These are phyloP conservation scores for Coprinopsis sp. DNA, from an alignment of 768 basidiomycete species.

Conservation along the genomic window DNA sequence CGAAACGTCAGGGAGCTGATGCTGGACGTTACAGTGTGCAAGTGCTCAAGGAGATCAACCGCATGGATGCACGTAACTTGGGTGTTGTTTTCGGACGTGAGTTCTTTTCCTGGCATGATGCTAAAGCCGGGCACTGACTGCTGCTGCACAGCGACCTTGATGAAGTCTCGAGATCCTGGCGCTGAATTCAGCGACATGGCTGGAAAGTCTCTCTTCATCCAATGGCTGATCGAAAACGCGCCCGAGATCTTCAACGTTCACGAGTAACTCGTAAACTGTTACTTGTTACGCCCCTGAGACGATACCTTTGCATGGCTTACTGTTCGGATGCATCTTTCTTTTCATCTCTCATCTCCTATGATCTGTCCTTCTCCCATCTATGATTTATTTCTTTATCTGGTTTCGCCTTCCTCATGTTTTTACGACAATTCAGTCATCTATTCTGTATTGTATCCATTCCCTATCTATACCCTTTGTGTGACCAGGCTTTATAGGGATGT, in stretches of 20 bases:
- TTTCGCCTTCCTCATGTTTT: not conserved
- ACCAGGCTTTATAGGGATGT: slow-evolving; percentile 4
- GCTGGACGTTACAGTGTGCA: slow-evolving; percentile 48
- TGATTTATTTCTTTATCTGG: not conserved
- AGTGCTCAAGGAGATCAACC: slow-evolving; percentile 64
- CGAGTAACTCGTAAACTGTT: no score
- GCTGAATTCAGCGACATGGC: slow-evolving; percentile 98
- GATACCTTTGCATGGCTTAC: not conserved
- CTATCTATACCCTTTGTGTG: not conserved
- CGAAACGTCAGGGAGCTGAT: slow-evolving; percentile 7
- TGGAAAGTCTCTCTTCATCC: slow-evolving; percentile 87
- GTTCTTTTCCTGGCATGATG: slow-evolving; percentile 29
- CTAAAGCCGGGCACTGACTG: slow-evolving; percentile 4
- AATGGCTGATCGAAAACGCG: slow-evolving; percentile 94
- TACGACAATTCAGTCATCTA: not conserved
- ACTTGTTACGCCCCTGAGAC: not conserved
- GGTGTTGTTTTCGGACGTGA: slow-evolving; percentile 98
- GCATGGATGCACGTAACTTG: slow-evolving; percentile 93
- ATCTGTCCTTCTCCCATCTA: not conserved
- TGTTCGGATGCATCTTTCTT: not conserved
- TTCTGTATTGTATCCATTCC: not conserved
- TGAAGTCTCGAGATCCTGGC: slow-evolving; percentile 81
- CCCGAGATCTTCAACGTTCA: slow-evolving; percentile 42
- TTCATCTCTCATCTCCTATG: not conserved
- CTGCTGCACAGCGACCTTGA: slow-evolving; percentile 70